These are phyloP conservation scores for Hamamelis virginiana DNA, from an alignment of 164 flowering plant species.

Conservation along the genomic window DNA sequence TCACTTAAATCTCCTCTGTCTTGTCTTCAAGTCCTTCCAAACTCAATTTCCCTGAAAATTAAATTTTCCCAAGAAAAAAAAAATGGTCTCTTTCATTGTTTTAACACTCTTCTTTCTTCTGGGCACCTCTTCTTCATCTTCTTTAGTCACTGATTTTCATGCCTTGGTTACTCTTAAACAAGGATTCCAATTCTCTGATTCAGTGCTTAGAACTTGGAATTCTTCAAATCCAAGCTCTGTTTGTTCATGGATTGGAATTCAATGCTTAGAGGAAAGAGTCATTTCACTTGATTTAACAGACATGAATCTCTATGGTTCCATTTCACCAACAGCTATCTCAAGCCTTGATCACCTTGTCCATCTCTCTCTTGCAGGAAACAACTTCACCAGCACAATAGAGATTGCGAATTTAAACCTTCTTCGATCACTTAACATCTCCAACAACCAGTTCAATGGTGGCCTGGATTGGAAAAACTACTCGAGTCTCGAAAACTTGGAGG, in stretches of 20 bases:
- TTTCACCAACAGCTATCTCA: slow-evolving; percentile 48
- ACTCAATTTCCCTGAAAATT: slow-evolving; percentile 24
- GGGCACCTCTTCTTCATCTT: slow-evolving; percentile 30
- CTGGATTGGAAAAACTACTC: slow-evolving; percentile 84
- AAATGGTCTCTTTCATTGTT: slow-evolving; percentile 39
- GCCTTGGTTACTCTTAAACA: slow-evolving; percentile 54
- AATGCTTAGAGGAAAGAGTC: slow-evolving; percentile 53
- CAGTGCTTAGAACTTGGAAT: slow-evolving; percentile 50
- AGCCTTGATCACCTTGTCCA: slow-evolving; percentile 47
- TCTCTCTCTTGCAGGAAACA: slow-evolving; percentile 77
- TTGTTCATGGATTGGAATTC: slow-evolving; percentile 80
- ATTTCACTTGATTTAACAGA: slow-evolving; percentile 60
- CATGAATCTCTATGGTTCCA: slow-evolving; percentile 57
- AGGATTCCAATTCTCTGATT: slow-evolving; percentile 45
- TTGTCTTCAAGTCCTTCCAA: slow-evolving; percentile 27
- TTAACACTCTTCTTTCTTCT: slow-evolving; percentile 50
- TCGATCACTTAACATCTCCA: slow-evolving; percentile 66
- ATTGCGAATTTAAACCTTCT: slow-evolving; percentile 43
- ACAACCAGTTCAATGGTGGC: slow-evolving; percentile 64
- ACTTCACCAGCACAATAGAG: slow-evolving; percentile 59
- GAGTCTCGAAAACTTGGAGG: slow-evolving; percentile 50
- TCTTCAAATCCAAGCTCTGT: slow-evolving; percentile 49
- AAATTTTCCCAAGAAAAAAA: slow-evolving; percentile 4
- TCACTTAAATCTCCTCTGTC: slow-evolving; percentile 34
- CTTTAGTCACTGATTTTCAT: slow-evolving; percentile 54